Evolutionary conservation across 768 basidiomycete genomes (phyloP).

Genomic region (Boletus huronensis): DNA sequence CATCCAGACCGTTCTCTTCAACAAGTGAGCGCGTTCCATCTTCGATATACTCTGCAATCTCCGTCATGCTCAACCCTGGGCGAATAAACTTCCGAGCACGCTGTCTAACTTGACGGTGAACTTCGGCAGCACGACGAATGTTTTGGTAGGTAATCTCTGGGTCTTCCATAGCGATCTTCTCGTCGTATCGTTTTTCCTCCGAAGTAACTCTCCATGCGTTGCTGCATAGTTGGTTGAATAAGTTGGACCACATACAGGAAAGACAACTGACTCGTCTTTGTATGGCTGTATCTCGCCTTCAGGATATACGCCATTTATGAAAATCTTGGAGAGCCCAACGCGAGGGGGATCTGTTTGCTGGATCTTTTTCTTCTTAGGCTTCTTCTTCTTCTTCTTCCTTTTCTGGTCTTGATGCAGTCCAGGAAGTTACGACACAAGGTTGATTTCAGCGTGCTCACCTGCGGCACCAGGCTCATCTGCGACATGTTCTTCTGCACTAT

Average conservation of each 20-base stretch:
- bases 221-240: constrained; percentile 39
- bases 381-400: constrained; percentile 95
- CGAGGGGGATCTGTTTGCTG: constrained; percentile 92
- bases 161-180: constrained; percentile 73
- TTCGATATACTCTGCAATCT: constrained; percentile 92
- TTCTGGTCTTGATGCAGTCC: constrained; percentile 47
- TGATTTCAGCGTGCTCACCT: constrained; percentile 24
- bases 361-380: constrained; percentile 78
- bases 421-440: neutral
- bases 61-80: constrained; percentile 92
- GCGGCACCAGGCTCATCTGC: constrained; percentile 20
- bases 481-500: constrained; percentile 34
- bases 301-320: constrained; percentile 81
- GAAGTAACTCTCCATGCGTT: constrained; percentile 87
- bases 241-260: neutral
- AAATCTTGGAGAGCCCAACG: constrained; percentile 84
- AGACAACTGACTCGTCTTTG: constrained; percentile 74
- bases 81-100: constrained; percentile 80
- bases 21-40: constrained; percentile 87
- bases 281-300: constrained; percentile 92
- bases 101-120: constrained; percentile 87
- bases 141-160: constrained; percentile 82
- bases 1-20: constrained; percentile 82
- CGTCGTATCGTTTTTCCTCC: constrained; percentile 85
- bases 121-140: constrained; percentile 92